Evolutionary conservation across 345 rosid genomes (phyloP), one percentile per base, ranked within the genome.

Genomic region (Populus pruinosa): DNA sequence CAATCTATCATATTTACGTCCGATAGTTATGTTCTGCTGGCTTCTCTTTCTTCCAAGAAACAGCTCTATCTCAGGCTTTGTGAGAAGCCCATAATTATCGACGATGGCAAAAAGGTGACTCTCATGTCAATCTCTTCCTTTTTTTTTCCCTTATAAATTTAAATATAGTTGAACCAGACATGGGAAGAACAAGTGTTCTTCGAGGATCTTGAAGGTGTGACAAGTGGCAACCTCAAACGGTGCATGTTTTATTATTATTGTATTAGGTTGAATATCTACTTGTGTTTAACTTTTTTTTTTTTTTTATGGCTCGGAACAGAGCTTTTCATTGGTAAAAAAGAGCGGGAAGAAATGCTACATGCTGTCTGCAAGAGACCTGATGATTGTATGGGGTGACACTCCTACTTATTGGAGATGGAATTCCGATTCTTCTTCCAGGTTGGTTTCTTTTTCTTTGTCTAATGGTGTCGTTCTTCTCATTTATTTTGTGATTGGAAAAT

Each of bases 51-150:
- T 14, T 84, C 92, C 56, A 87, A 84, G 79, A 93, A 91, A 65
- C 80, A 84, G 27, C 78, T 90, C 14, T 90, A 76, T 82, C 38
- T 86, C 75, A 35, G 74, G 68, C 84, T 90, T 12, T 89, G 92
- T 75, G 21, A 79, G 20, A 20, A 73, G 20, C 89, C 91, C 1
- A 71, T 91, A 73, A 84, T 90, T n/a, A 78, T 92, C 73, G 89
- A 92, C 5, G 39, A 81, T 1, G 96, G 90, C 18, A 85, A 77
- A 69, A 88, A 78, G 98, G 97, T 94, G 69, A 63, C 14, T 0
- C 11, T 73, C 11, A n/a, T 25, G n/a, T 27, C 31, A 0, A 27
- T 41, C 44, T 41, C 44, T 41, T 11, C 44, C 10, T 41, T 41
- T 41, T 10, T 10, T 62, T 10, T n/a, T 11, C 10, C 12, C 16